Conservation (phyloP, 2,329 filamentous ascomycete genomes). For the Venturia aucupariae region DNA sequence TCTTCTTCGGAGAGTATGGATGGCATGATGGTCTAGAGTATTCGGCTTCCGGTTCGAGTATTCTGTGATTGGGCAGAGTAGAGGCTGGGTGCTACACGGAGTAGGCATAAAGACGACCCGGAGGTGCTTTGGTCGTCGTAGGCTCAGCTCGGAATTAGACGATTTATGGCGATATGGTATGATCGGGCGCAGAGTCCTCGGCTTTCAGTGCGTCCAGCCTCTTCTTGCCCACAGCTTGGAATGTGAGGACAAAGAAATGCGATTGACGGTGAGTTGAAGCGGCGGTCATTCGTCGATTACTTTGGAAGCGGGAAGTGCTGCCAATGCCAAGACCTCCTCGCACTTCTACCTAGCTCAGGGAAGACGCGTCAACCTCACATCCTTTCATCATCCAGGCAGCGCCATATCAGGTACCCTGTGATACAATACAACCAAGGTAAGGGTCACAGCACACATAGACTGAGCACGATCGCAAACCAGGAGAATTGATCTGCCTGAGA, state of each 20-base stretch:
- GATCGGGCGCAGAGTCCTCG: neutral
- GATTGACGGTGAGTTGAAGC: neutral
- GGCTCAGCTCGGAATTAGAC: neutral
- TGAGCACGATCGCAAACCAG: neutral
- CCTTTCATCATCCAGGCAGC: neutral
- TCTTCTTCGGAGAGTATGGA: conserved; percentile 81
- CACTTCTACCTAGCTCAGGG: no score
- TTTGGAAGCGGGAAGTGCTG: neutral
- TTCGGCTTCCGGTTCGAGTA: neutral
- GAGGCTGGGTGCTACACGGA: neutral
- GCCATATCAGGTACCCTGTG: no score
- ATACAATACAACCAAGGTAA: neutral
- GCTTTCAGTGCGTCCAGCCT: neutral
- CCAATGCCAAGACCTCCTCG: no score
- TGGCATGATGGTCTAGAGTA: conserved; percentile 32
- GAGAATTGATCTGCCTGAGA: neutral
- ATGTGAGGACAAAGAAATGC: neutral
- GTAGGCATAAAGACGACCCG: conserved; percentile 1
- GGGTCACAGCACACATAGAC: neutral
- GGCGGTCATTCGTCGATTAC: neutral
- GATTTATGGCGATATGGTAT: neutral
- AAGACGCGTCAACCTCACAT: no score
- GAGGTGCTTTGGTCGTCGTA: neutral
- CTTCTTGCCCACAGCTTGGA: neutral
- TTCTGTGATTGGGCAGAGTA: conserved; percentile 6